Base-by-base conservation (phyloP, 805 yeast genomes). In the Candida wancherniae region DNA sequence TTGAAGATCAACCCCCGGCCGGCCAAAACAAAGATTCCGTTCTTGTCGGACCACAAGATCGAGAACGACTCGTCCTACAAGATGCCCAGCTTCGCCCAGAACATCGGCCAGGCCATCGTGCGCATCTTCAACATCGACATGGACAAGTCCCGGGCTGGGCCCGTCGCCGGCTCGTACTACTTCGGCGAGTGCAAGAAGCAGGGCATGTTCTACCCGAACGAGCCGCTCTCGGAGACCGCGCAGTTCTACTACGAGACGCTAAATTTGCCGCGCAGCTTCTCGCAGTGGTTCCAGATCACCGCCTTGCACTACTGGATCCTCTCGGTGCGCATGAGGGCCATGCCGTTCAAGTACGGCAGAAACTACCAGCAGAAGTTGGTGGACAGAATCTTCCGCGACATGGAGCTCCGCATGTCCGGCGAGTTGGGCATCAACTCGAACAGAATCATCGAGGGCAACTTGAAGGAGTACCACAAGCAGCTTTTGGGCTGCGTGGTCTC, bases 251-350 rank as follows among this genome's bases (percentile, higher is more conserved):
- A 86, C 53, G 83, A 84, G 33, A 83, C 88, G 9, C 63, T 92
- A 35, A 80, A 75, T 15, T 64, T 92, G 50, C 95, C 95, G 20
- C 70, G 73, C 52, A 81, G 97, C 1, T 88, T 90, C 52, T 77
- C 90, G n/a, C 94, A 87, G 57, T 90, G 96, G 95, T 90, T 81
- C 57, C 97, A 90, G 60, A 82, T 92, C 40, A 84, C 95, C 5
- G 68, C 81, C 1, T 68, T 92, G 44, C 98, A 92, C 57, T 77
- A 84, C 37, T 92, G 99, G 99, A 79, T 92, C 51, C 67, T 92
- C 26, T 81, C 82, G 44, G 95, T 84, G 11, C 79, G 98, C 53
- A 88, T 92, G 96, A 77, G 99, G 57, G 94, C 94, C 7, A 71
- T 92, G 82, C 97, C 97, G 0, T 81, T 80, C 55, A 81, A 85